phyloP scores from a whole-genome alignment of 768 basidiomycete genomes.

The Amanita exitialis region DNA sequence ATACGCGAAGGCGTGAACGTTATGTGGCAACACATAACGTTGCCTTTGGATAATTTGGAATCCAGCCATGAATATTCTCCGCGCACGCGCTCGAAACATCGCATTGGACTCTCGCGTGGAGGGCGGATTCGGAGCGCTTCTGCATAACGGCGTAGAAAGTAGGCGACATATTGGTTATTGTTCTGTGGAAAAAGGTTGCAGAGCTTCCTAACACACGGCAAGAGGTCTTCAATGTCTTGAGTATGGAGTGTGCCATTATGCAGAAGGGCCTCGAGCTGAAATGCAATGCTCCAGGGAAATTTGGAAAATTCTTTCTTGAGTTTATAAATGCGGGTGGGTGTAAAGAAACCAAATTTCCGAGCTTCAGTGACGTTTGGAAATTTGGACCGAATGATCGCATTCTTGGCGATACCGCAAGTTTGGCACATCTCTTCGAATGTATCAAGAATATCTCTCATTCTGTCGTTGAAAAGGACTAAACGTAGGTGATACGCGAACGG shows the following conservation, averaged over 20 bases:
- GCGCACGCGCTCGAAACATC: slow-evolving; percentile 31
- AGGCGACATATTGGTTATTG: slow-evolving; percentile 23
- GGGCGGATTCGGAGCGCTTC: slow-evolving; percentile 36
- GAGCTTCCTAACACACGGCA: slow-evolving; percentile 32
- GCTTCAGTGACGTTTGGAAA: slow-evolving; percentile 39
- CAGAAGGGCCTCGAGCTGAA: slow-evolving; percentile 67
- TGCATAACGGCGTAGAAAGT: slow-evolving; percentile 45
- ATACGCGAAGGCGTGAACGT: slow-evolving; percentile 70
- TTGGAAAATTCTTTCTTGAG: slow-evolving; percentile 32
- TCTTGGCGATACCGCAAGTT: slow-evolving; percentile 30
- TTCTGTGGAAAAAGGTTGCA: slow-evolving; percentile 17
- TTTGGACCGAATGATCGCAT: slow-evolving; percentile 21
- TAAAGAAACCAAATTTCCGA: slow-evolving; percentile 38
- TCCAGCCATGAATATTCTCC: slow-evolving; percentile 16
- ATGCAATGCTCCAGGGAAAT: slow-evolving; percentile 59
- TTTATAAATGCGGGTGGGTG: slow-evolving; percentile 30
- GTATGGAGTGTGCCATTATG: slow-evolving; percentile 56
- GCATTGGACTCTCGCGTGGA: slow-evolving; percentile 22
- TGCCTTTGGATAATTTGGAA: slow-evolving; percentile 20
- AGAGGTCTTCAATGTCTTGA: slow-evolving; percentile 38
- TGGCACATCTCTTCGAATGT: slow-evolving; percentile 46
- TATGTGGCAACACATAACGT: slow-evolving; percentile 63
- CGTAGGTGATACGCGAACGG: slow-evolving; percentile 69
- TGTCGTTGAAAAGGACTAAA: slow-evolving; percentile 42
- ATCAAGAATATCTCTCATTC: slow-evolving; percentile 32